Evolutionary conservation across 352 stramenopile genomes (phyloP), one percentile per base, ranked within the genome.

Genomic region (Phytophthora quininea): DNA sequence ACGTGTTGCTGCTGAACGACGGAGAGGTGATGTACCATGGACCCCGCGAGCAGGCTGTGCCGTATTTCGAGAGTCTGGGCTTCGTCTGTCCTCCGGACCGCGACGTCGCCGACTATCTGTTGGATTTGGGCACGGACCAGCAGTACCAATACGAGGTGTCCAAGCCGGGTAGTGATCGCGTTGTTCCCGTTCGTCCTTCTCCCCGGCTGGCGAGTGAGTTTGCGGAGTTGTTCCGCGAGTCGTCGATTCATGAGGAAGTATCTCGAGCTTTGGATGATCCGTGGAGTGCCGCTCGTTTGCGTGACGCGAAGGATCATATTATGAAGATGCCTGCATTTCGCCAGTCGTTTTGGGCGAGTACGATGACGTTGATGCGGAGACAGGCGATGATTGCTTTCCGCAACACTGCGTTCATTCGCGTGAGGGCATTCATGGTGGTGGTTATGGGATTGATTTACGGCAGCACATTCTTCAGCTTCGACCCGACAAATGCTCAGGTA

Each of bases 1-100:
- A 80, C 38, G 45, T 96, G 8, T 76, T 96, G 51, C 62, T 97
- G 9, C 64, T 97, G 29, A 76, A 88, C 51, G 62, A 69, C 37
- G 80, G 80, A 19, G 77, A 79, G 15, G 54, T 73, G 48, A 79
- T 71, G n/a, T 71, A 79, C 12, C 69, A 97, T 67, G 90, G 91
- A 33, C 79, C 90, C 5, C 62, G 65, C 2, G 65, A 77, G n/a
- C 65, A 74, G 8, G 59, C 45, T 10, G 52, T 72, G 66, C 55
- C 71, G 12, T 90, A 74, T 67, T 84, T 79, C 50, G 79, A 80
- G 32, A 74, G 76, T 48, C 32, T 66, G 24, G 58, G 49, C 10
- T 66, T 66, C 32, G 32, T 47, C 47, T 72, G 75, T n/a, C 62
- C 58, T 43, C 73, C 78, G 43, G 57, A 63, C 29, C 53, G 52